A percentile compares a stretch with the other conserved stretches of the same genome.
phyloP scores from a whole-genome alignment of 805 yeast genomes.

The Candida anglica region DNA sequence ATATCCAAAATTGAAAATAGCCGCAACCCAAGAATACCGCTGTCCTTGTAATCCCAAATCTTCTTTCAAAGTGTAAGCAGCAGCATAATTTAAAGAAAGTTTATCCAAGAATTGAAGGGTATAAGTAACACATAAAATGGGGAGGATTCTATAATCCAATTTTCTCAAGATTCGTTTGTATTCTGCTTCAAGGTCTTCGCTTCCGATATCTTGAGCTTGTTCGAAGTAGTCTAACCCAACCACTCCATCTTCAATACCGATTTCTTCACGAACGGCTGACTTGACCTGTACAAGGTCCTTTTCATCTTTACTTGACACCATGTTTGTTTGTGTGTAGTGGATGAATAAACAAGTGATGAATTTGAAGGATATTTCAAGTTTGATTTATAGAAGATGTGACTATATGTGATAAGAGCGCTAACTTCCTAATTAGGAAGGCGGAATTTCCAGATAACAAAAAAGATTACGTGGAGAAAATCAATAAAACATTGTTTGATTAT shows the following conservation, averaged over 20 bases:
- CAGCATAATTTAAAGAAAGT: constrained; percentile 19
- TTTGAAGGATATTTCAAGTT: too few species aligned
- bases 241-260: constrained; percentile 7
- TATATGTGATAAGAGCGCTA: too few species aligned
- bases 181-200: constrained; percentile 21
- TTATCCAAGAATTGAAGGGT: constrained; percentile 22
- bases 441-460: too few species aligned
- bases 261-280: constrained; percentile 4
- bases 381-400: too few species aligned
- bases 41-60: constrained; percentile 19
- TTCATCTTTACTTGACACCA: too few species aligned
- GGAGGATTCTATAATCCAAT: constrained; percentile 29
- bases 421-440: too few species aligned
- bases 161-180: constrained; percentile 23
- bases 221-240: constrained; percentile 23
- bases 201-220: constrained; percentile 21
- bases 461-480: too few species aligned
- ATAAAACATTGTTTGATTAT: too few species aligned
- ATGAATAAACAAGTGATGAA: too few species aligned
- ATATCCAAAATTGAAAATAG: constrained; percentile 23
- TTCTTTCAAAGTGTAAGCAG: constrained; percentile 16
- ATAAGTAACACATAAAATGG: constrained; percentile 22
- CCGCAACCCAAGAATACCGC: constrained; percentile 23
- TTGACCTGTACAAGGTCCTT: constrained; percentile 2
- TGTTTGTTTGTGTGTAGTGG: too few species aligned